Percentiles rank a stretch among this genome's conserved stretches.
Evolutionary conservation across 176 grass and related monocot genomes (phyloP).

Genomic region (Eleusine indica): DNA sequence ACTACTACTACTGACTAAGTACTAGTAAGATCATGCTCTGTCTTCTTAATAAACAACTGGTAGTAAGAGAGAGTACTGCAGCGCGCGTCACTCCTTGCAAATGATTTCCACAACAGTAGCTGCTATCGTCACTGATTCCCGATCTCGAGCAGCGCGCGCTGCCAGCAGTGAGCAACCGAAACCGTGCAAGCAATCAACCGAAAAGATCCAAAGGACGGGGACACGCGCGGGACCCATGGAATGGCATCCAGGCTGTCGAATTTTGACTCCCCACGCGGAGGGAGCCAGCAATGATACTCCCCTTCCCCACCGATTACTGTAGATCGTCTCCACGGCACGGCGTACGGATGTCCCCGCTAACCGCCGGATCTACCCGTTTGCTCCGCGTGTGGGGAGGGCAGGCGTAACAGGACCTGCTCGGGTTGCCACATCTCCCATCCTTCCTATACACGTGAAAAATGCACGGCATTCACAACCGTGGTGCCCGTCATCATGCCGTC

Average conservation of each 20-base stretch:
- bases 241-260: neutral
- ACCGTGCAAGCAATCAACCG: neutral
- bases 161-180: neutral
- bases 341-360: neutral
- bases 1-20: too few relatives aligned
- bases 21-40: neutral
- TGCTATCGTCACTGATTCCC: neutral
- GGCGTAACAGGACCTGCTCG: too few relatives aligned
- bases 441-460: neutral
- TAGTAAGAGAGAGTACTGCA: too few relatives aligned
- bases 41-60: neutral
- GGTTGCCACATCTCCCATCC: too few relatives aligned
- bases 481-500: too few relatives aligned
- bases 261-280: neutral
- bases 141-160: neutral
- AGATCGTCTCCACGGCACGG: too few relatives aligned
- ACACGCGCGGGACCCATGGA: neutral
- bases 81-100: neutral
- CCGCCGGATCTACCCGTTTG: neutral
- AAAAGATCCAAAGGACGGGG: neutral
- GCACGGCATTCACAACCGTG: neutral
- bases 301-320: neutral
- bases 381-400: too few relatives aligned
- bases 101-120: neutral
- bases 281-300: neutral